Base-by-base conservation (phyloP, 495 filamentous ascomycete genomes). In the Neurospora sp. region DNA sequence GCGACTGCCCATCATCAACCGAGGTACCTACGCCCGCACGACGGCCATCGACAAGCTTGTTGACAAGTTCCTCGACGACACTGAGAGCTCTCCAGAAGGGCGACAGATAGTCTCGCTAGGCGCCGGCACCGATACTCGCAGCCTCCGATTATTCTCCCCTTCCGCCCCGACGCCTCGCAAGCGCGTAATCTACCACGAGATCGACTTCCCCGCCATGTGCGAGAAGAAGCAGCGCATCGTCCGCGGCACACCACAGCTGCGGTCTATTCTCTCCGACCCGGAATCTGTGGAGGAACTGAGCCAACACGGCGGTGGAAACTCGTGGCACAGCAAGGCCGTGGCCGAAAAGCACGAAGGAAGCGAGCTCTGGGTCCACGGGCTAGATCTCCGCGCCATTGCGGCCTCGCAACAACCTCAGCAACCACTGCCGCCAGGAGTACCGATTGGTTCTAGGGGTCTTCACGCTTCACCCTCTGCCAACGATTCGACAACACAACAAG, bases 1-100 rank as follows among this genome's bases (percentile, higher is more conserved):
- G 68, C 87, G 94, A 66, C 82, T 94, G 38, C 96, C 96, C 53
- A 94, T 98, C 53, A 97, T 98, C 73, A 46, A 40, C 42, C 70
- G 7, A 95, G 94, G 95, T 44, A 98, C 96, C n/a, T 98, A 97
- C 79, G 92, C 95, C 38, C 90, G 96, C 75, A 98, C 95, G 35
- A 89, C 88, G 38, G 93, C 93, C 31, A 91, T 99, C 78, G 94
- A 98, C 82, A 82, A 81, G 46, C 88, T 99, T 35, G 89, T 98
- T 72, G 79, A 87, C 37, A 79, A 80, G 41, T 98, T 98, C 79
- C 87, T 98, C 68, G 72, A 78, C 38, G 75, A 70, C 53, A 82
- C 80, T 39, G 70, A 73, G 31, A 53, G 66, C 7, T 42, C 31
- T 69, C 69, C 42, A 27, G 10, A 39, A 46, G 59, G 68, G 72